phyloP scores from a whole-genome alignment of 2,329 filamentous ascomycete species.

The Ascochyta pisi region DNA sequence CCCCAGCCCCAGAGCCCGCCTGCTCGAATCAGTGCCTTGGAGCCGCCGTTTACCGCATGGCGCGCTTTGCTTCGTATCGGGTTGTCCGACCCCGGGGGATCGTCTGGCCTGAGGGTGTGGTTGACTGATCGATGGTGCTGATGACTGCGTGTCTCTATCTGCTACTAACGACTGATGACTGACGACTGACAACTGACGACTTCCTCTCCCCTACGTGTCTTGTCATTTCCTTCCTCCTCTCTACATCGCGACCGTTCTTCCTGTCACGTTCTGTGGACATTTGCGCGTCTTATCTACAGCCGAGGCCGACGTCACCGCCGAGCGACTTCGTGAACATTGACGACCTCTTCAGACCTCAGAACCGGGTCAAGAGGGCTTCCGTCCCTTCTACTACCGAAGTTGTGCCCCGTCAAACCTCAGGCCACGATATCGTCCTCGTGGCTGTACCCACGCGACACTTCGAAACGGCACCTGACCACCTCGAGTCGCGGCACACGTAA shows the following conservation, averaged over 20 bases:
- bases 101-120: slow-evolving; percentile 23
- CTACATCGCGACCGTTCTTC: neutral
- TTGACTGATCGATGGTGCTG: slow-evolving; percentile 16
- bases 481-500: neutral
- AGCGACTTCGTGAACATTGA: neutral
- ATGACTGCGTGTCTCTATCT: slow-evolving; percentile 26
- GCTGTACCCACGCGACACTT: slow-evolving; percentile 32
- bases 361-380: neutral
- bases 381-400: neutral
- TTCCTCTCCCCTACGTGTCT: neutral
- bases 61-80: slow-evolving; percentile 28
- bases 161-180: slow-evolving; percentile 1
- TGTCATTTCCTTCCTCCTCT: neutral
- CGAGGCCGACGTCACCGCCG: slow-evolving; percentile 15
- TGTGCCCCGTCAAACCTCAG: neutral
- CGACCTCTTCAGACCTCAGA: neutral
- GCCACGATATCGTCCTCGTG: slow-evolving; percentile 35
- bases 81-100: slow-evolving; percentile 35
- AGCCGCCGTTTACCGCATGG: slow-evolving; percentile 25
- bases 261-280: slow-evolving; percentile 3
- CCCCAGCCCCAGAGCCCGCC: slow-evolving; percentile 27
- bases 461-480: slow-evolving; percentile 37
- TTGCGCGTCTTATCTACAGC: slow-evolving; percentile 14
- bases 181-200: neutral
- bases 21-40: slow-evolving; percentile 21